Evolutionary conservation across 2,329 filamentous ascomycete genomes (phyloP), one percentile per base, ranked within the genome.

Genomic region (Phialophora macrospora): DNA sequence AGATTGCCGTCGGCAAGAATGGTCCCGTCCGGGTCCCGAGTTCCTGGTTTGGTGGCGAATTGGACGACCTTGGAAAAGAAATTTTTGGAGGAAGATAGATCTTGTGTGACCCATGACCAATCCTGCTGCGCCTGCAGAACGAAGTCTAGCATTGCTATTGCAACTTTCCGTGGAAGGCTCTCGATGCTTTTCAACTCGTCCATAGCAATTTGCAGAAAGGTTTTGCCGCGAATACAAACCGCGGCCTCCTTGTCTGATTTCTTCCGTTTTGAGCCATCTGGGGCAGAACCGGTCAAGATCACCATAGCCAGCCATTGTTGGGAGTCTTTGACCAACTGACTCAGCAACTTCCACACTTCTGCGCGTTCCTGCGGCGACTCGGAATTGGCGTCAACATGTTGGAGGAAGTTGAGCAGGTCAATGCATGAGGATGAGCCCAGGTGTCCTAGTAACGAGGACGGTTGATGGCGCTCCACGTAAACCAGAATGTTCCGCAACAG

Each of bases 301-400:
- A 93, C 96, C 68, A 97, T 92, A 0, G 94, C 92, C 81, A 99
- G 91, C 91, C 94, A 98, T 74, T 97, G 93, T 75, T 99, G 95
- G 68, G 92, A 89, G 75, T 92, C 93, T 70, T 90, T 90, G 66
- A 99, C 86, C 55, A 98, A 89, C 2, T 90, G 88, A 2, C 93
- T 91, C 60, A 98, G 87, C 73, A 99, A 88, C 63, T 86, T 87
- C 95, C 94, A 99, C 22, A 92, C 89, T 7, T 84, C 82, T 49
- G 87, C 85, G 48, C 67, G 63, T 59, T 64, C 51, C n/a, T 69
- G 55, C 4, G 20, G 32, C 22, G 52, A 59, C 11, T 60, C 41
- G 55, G 64, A 56, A 55, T 51, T 92, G 70, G 87, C 88, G 71
- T 94, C 92, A 28, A 97, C 83, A 66, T 87, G 85, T 4, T 91